Conservation (phyloP, 345 rosid species). For the Eucalyptus decipiens region DNA sequence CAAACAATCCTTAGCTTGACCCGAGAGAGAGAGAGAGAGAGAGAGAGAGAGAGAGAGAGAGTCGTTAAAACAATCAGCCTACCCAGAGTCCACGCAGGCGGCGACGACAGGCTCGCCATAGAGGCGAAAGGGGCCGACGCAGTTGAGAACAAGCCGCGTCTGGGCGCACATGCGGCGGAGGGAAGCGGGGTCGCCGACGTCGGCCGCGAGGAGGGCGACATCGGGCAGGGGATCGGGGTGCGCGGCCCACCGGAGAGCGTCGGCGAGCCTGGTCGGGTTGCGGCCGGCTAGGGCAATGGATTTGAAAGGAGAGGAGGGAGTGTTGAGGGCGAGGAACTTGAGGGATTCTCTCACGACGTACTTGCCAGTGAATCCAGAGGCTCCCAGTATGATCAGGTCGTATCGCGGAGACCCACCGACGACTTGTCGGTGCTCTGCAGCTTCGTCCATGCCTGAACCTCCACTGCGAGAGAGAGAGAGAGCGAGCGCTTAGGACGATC, state of each 20-base stretch:
- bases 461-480: background rate
- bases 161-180: conserved; percentile 57
- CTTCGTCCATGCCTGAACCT: background rate
- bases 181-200: conserved; percentile 60
- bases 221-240: conserved; percentile 41
- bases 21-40: background rate
- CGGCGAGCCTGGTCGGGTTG: conserved; percentile 34
- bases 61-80: background rate
- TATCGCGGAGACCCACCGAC: background rate
- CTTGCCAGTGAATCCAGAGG: conserved; percentile 74
- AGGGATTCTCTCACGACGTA: conserved; percentile 71
- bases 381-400: conserved; percentile 63
- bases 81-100: conserved; percentile 78
- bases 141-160: conserved; percentile 66
- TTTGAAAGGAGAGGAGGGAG: conserved; percentile 53
- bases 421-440: background rate
- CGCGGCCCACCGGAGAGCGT: conserved; percentile 69
- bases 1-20: background rate
- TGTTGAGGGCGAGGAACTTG: conserved; percentile 30
- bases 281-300: conserved; percentile 82
- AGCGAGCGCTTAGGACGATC: background rate
- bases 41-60: background rate
- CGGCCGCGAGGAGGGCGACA: conserved; percentile 56
- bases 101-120: conserved; percentile 73
- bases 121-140: conserved; percentile 82